Evolutionary conservation across 352 stramenopile genomes (phyloP).

Genomic region (Phytopythium delawarense): DNA sequence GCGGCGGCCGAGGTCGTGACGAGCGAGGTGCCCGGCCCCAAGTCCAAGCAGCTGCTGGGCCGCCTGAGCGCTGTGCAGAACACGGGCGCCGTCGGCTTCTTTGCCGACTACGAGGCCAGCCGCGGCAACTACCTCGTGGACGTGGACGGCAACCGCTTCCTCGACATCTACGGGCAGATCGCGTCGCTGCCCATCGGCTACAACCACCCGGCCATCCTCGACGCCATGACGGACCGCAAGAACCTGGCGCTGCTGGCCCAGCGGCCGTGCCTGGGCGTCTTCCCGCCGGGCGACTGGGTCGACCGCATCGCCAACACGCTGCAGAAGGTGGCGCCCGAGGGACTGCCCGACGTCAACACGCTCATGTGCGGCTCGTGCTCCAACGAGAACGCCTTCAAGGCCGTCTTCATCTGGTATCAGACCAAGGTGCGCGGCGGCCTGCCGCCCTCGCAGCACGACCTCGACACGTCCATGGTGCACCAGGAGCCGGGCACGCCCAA

Average conservation of each 20-base stretch:
- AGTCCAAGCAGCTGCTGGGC: conserved; percentile 52
- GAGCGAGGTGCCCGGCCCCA: conserved; percentile 48
- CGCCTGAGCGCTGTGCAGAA: conserved; percentile 62
- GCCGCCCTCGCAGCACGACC: conserved; percentile 51
- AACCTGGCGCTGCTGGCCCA: conserved; percentile 73
- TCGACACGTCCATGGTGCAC: conserved; percentile 72
- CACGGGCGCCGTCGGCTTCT: conserved; percentile 67
- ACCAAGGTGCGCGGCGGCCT: conserved; percentile 58
- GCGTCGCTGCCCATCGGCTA: conserved; percentile 82
- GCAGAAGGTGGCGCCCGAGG: conserved; percentile 44
- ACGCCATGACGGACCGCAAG: conserved; percentile 49
- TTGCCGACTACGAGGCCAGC: conserved; percentile 71
- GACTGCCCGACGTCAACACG: conserved; percentile 71
- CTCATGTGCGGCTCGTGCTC: conserved; percentile 87
- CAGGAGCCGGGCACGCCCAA: conserved; percentile 62
- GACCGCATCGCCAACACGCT: conserved; percentile 65
- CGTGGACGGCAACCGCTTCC: conserved; percentile 78
- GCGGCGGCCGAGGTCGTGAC: conserved; percentile 45
- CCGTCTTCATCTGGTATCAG: conserved; percentile 87
- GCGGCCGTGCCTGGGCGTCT: conserved; percentile 70
- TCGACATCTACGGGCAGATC: conserved; percentile 85
- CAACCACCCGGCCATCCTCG: conserved; percentile 75
- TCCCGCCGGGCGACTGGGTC: conserved; percentile 72
- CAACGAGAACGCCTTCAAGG: conserved; percentile 86
- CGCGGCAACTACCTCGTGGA: conserved; percentile 85